Percentiles rank a stretch among this genome's conserved stretches.
Evolutionary conservation across 2,329 filamentous ascomycete genomes (phyloP).

Genomic region (Samsoniella hepiali): DNA sequence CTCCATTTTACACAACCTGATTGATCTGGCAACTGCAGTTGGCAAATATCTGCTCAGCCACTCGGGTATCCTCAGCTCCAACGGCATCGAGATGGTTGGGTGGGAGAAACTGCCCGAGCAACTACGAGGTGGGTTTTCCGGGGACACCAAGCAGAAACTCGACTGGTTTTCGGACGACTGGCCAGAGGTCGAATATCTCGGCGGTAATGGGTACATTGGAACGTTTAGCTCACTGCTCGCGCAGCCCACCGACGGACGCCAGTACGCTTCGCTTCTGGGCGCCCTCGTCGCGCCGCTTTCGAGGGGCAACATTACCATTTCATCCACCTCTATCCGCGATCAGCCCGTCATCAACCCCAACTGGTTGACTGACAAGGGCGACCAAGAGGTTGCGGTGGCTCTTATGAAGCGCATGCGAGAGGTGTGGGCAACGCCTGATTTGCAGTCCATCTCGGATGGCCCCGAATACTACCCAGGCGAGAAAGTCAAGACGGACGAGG

Average conservation of each 20-base stretch:
- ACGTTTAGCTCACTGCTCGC: not conserved
- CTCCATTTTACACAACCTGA: not conserved
- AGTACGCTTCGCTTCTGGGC: constrained; percentile 24
- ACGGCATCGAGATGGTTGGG: not conserved
- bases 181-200: constrained; percentile 11
- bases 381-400: constrained; percentile 43
- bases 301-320: constrained; percentile 41
- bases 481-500: constrained; percentile 26
- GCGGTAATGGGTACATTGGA: not conserved
- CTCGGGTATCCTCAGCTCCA: not conserved
- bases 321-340: constrained; percentile 29
- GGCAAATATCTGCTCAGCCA: not conserved
- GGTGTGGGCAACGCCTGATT: constrained; percentile 25
- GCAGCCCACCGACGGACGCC: not conserved
- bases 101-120: constrained; percentile 13
- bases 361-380: constrained; percentile 41
- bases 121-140: not conserved
- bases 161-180: constrained; percentile 3
- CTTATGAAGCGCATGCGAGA: constrained; percentile 41
- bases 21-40: not conserved
- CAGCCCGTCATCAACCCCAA: constrained; percentile 43
- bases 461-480: constrained; percentile 38
- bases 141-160: not conserved
- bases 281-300: constrained; percentile 33
- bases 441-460: constrained; percentile 29